Percentiles rank a stretch among this genome's conserved stretches.
Evolutionary conservation across 176 grass and related monocot species (phyloP).

Genomic region (Elaeis guineensis): DNA sequence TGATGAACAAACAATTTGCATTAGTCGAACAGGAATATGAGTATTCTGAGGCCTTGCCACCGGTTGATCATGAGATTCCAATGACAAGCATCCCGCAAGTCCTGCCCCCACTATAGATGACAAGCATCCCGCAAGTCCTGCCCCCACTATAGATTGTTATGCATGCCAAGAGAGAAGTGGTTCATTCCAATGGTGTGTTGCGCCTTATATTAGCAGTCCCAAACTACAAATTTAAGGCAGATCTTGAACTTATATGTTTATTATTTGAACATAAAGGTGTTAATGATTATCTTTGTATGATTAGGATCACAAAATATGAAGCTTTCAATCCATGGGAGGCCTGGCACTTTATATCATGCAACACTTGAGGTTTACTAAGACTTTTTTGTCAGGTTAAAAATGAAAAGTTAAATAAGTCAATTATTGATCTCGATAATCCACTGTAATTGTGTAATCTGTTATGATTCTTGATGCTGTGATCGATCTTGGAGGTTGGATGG

Average conservation of each 20-base stretch:
- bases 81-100: neutral
- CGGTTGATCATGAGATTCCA: too few relatives aligned
- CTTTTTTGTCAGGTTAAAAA: too few relatives aligned
- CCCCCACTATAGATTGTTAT: conserved; percentile 24
- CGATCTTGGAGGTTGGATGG: too few relatives aligned
- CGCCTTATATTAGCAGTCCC: neutral
- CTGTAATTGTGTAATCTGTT: too few relatives aligned
- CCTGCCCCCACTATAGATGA: conserved; percentile 10
- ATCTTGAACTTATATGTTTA: too few relatives aligned
- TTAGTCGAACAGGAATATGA: neutral
- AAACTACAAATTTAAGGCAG: too few relatives aligned
- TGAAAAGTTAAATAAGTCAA: too few relatives aligned
- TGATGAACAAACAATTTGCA: too few relatives aligned
- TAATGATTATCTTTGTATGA: too few relatives aligned
- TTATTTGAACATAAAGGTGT: too few relatives aligned
- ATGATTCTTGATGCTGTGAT: too few relatives aligned
- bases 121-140: neutral
- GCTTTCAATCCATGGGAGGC: conserved; percentile 30
- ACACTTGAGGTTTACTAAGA: conserved; percentile 20
- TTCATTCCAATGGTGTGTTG: conserved; percentile 42
- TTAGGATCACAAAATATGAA: conserved; percentile 20
- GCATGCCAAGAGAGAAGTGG: conserved; percentile 41
- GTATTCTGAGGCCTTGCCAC: neutral
- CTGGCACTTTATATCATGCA: conserved; percentile 39
- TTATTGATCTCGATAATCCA: too few relatives aligned